These are phyloP conservation scores for Osmanthus fragrans DNA, from an alignment of 257 asterid species.

Conservation along the genomic window DNA sequence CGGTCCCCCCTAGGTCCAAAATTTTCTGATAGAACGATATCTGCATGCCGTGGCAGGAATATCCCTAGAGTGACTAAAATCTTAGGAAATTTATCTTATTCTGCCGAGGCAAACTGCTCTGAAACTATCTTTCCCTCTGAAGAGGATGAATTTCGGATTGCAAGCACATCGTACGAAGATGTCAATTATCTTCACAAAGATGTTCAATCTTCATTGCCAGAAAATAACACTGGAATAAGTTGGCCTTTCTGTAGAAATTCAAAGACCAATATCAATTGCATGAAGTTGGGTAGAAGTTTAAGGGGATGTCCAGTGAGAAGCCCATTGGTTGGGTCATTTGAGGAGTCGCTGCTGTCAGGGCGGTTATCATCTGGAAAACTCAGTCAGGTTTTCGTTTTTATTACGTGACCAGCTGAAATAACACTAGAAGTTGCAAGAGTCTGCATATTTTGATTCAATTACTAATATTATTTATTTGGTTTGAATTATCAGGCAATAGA, in stretches of 20 bases:
- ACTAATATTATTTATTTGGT: constrained; percentile 19
- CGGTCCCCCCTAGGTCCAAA: constrained; percentile 70
- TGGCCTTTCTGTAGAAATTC: constrained; percentile 45
- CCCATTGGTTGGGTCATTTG: constrained; percentile 85
- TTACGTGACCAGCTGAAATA: background rate
- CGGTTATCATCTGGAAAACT: constrained; percentile 60
- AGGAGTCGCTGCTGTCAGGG: constrained; percentile 85
- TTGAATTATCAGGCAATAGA: constrained; percentile 55
- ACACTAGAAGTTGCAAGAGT: background rate
- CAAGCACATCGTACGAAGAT: constrained; percentile 41
- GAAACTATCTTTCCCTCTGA: constrained; percentile 36
- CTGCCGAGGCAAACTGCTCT: constrained; percentile 41
- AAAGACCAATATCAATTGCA: constrained; percentile 32
- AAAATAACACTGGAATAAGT: constrained; percentile 34
- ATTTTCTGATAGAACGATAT: constrained; percentile 27
- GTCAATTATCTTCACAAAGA: constrained; percentile 26
- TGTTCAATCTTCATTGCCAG: constrained; percentile 39
- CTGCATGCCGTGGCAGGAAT: constrained; percentile 30
- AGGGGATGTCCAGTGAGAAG: constrained; percentile 63
- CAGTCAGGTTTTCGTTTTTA: constrained; percentile 49
- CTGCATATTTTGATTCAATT: background rate
- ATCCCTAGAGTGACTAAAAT: constrained; percentile 30
- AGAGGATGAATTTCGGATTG: constrained; percentile 45
- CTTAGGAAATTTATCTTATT: constrained; percentile 32
- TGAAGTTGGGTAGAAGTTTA: constrained; percentile 41